These are phyloP conservation scores for Apiospora pterosperma DNA, from an alignment of 2,329 filamentous ascomycete species.

Conservation along the genomic window DNA sequence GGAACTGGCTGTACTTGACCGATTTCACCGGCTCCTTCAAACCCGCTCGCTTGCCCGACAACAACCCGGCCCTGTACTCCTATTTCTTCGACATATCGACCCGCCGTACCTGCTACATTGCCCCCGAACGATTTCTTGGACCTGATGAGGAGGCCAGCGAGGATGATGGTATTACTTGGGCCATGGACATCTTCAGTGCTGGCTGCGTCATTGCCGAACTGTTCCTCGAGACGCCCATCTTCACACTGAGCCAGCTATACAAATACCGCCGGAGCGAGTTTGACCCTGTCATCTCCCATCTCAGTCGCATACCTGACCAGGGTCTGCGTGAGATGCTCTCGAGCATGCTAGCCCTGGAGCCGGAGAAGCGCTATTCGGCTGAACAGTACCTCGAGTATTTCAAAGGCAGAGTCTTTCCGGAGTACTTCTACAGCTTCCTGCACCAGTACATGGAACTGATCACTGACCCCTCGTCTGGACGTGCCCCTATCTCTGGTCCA, in stretches of 20 bases:
- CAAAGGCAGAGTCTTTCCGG: conserved; percentile 87
- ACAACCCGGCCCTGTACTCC: conserved; percentile 95
- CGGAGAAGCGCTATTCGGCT: conserved; percentile 85
- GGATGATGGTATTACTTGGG: conserved; percentile 68
- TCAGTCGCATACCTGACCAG: conserved; percentile 83
- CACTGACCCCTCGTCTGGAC: conserved; percentile 82
- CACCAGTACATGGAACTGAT: conserved; percentile 98
- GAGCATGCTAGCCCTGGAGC: conserved; percentile 95
- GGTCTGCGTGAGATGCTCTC: conserved; percentile 85
- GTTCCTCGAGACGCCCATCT: conserved; percentile 93
- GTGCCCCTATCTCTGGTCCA: conserved; percentile 65
- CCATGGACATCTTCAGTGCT: conserved; percentile 97
- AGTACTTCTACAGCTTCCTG: conserved; percentile 96
- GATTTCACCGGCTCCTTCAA: conserved; percentile 97
- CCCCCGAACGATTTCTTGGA: conserved; percentile 85
- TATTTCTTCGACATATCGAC: conserved; percentile 97
- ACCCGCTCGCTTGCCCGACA: conserved; percentile 86
- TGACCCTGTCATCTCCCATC: conserved; percentile 75
- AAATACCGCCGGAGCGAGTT: conserved; percentile 92
- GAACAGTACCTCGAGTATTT: conserved; percentile 93
- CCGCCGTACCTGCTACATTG: conserved; percentile 88
- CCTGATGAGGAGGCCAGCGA: conserved; percentile 63
- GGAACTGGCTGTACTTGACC: conserved; percentile 98
- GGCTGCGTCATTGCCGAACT: conserved; percentile 96
- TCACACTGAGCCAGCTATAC: conserved; percentile 93